Conservation (phyloP, 1,284 basidiomycete species). For the Boletus smithii region DNA sequence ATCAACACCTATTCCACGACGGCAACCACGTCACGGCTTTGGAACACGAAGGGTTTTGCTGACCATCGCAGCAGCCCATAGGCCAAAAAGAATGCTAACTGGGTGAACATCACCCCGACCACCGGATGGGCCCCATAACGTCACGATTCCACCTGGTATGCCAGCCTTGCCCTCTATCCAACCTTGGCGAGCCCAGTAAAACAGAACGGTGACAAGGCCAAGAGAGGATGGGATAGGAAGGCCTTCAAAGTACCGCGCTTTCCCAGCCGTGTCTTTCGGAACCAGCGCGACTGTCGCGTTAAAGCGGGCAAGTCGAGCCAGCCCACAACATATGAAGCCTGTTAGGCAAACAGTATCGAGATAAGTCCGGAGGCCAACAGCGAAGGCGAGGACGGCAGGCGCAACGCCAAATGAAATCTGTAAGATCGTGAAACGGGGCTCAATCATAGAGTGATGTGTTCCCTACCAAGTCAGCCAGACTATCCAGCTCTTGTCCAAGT, state of each 20-base stretch:
- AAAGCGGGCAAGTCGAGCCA: constrained; percentile 95
- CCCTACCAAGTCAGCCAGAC: constrained; percentile 88
- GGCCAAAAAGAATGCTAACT: constrained; percentile 67
- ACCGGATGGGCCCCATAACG: constrained; percentile 67
- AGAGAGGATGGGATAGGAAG: constrained; percentile 94
- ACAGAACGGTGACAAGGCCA: constrained; percentile 75
- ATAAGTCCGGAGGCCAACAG: constrained; percentile 84
- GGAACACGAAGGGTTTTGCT: constrained; percentile 89
- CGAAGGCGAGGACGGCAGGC: constrained; percentile 89
- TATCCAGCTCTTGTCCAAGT: constrained; percentile 98
- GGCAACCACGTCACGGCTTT: constrained; percentile 48
- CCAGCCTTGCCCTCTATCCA: constrained; percentile 77
- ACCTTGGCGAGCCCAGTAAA: constrained; percentile 80
- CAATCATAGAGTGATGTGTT: constrained; percentile 2
- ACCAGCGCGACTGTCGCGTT: constrained; percentile 96
- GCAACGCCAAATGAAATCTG: constrained; percentile 98
- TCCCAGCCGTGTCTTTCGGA: constrained; percentile 85
- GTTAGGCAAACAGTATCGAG: constrained; percentile 88
- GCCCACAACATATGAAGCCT: constrained; percentile 91
- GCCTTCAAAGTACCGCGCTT: constrained; percentile 95
- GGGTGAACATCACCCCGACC: constrained; percentile 81
- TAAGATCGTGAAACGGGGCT: constrained; percentile 7
- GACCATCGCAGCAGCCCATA: constrained; percentile 93
- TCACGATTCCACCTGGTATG: constrained; percentile 71
- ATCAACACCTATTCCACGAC: neutral